Evolutionary conservation across 2,329 filamentous ascomycete species (phyloP).

Genomic region (Boeremia lycopersici): DNA sequence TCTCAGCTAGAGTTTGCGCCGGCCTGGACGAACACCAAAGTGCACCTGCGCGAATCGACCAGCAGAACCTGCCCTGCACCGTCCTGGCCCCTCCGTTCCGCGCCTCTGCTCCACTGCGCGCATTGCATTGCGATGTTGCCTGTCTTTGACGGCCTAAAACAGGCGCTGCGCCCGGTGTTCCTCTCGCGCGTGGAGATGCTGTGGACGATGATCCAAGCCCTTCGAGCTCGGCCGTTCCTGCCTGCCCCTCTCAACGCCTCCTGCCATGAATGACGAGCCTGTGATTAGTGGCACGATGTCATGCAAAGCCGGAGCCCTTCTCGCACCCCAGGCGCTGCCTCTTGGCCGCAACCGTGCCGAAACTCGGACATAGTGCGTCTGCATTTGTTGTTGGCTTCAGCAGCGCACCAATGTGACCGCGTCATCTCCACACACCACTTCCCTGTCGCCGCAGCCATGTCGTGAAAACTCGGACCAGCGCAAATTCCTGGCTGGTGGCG

Average conservation of each 20-base stretch:
- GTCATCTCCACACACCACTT: slow-evolving; percentile 11
- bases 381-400: slow-evolving; percentile 9
- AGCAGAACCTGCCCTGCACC: not conserved
- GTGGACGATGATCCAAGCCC: slow-evolving; percentile 2
- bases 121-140: not conserved
- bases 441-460: slow-evolving; percentile 5
- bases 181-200: slow-evolving; percentile 9
- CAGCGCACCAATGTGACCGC: slow-evolving; percentile 12
- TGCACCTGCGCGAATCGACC: not conserved
- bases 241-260: slow-evolving; percentile 9
- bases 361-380: slow-evolving; percentile 2
- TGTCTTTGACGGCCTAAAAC: not conserved
- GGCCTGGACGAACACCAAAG: slow-evolving; percentile 3
- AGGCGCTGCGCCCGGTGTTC: not conserved
- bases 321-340: slow-evolving; percentile 1
- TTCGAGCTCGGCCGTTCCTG: slow-evolving; percentile 6
- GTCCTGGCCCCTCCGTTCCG: not conserved
- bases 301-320: slow-evolving; percentile 1
- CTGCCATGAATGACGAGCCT: slow-evolving; percentile 3
- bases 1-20: slow-evolving; percentile 11
- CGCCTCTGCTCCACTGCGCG: not conserved
- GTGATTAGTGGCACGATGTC: slow-evolving; percentile 4
- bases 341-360: slow-evolving; percentile 7
- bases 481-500: too few relatives aligned
- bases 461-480: slow-evolving; percentile 8